A percentile compares a stretch with the other conserved stretches of the same genome.
Conservation (phyloP, 371 early-diverging fungal species). For the Entomophthora muscae region DNA sequence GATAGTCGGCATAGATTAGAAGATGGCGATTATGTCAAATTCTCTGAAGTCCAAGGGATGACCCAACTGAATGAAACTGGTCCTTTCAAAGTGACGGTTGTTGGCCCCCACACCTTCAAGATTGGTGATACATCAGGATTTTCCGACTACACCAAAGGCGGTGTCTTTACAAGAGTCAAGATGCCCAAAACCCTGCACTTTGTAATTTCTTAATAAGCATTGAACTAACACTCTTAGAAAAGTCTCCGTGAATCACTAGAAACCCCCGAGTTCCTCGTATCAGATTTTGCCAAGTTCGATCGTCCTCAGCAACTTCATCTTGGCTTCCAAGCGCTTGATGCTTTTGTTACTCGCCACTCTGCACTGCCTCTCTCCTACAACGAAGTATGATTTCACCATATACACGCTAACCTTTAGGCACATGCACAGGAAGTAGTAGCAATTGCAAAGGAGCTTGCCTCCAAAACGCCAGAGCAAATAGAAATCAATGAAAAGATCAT, state of each 20-base stretch:
- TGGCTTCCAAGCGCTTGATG: constrained; percentile 82
- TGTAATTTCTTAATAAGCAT: constrained; percentile 23
- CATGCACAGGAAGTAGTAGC: constrained; percentile 34
- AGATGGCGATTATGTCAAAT: constrained; percentile 91
- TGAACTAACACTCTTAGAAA: constrained; percentile 20
- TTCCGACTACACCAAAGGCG: constrained; percentile 53
- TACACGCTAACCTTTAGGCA: constrained; percentile 11
- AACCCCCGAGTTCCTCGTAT: constrained; percentile 66
- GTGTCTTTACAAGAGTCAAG: constrained; percentile 90
- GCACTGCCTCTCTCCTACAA: constrained; percentile 47
- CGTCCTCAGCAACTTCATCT: constrained; percentile 79
- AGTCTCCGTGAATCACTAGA: constrained; percentile 56
- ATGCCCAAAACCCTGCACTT: constrained; percentile 65
- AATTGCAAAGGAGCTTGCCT: constrained; percentile 26
- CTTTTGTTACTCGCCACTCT: constrained; percentile 43
- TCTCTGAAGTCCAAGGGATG: constrained; percentile 89
- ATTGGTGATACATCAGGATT: constrained; percentile 76
- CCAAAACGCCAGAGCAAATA: constrained; percentile 21
- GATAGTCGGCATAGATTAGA: constrained; percentile 92
- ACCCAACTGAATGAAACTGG: constrained; percentile 58
- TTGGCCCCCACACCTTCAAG: constrained; percentile 85
- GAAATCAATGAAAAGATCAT: constrained; percentile 65
- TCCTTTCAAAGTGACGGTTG: constrained; percentile 62
- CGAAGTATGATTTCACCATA: constrained; percentile 14
- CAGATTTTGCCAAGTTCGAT: constrained; percentile 96